Evolutionary conservation across 441 rosid species (phyloP).

Genomic region (Iberis amara): DNA sequence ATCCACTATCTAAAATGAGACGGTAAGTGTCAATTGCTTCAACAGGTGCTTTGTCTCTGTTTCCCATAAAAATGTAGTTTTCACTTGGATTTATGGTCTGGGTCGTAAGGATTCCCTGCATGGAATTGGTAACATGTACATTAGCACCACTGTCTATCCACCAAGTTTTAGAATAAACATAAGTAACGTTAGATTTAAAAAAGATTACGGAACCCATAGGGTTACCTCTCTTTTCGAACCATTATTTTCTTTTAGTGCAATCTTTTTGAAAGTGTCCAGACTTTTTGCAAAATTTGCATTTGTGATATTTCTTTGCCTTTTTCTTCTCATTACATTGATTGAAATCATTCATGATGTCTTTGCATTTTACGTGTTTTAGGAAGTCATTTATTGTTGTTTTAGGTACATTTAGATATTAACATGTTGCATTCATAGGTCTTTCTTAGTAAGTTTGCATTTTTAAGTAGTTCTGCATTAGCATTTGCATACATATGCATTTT

Average conservation of each 20-base stretch:
- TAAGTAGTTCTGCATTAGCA: too few relatives aligned
- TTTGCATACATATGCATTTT: too few relatives aligned
- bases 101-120: background rate
- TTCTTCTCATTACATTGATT: background rate
- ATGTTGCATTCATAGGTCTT: too few relatives aligned
- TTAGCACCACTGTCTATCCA: constrained; percentile 3
- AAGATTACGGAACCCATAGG: background rate
- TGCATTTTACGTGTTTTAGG: too few relatives aligned
- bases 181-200: background rate
- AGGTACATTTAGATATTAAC: too few relatives aligned
- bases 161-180: background rate
- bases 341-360: background rate
- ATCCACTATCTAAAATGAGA: too few relatives aligned
- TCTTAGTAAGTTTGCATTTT: too few relatives aligned
- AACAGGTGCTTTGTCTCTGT: background rate
- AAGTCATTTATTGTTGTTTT: too few relatives aligned
- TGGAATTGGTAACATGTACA: constrained; percentile 4
- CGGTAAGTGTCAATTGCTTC: background rate
- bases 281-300: background rate
- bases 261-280: too few relatives aligned
- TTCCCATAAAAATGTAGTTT: background rate
- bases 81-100: background rate
- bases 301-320: background rate
- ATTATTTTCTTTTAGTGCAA: background rate
- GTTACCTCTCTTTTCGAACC: constrained; percentile 14